Percentiles rank a stretch among this genome's conserved stretches.
Conservation (phyloP, 371 early-diverging fungal species). For the Apophysomyces trapeziformis region DNA sequence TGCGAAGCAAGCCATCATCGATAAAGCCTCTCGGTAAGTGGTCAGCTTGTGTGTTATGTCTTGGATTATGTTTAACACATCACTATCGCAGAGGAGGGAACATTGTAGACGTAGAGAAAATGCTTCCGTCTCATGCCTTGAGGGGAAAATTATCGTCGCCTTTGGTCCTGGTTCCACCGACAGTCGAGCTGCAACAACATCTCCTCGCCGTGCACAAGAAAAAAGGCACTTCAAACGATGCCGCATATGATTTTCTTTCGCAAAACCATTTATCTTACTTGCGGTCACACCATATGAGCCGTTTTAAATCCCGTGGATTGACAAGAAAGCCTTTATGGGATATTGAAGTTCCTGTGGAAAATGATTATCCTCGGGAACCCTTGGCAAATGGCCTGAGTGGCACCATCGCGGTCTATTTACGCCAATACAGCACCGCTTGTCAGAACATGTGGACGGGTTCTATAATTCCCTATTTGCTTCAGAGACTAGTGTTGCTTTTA, state of each 20-base stretch:
- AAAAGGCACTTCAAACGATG: neutral
- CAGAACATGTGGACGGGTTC: conserved; percentile 1
- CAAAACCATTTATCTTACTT: neutral
- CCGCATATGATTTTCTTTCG: neutral
- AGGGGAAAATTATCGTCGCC: neutral
- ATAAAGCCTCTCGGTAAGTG: neutral
- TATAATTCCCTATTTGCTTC: neutral
- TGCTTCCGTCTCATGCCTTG: neutral
- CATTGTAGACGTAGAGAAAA: neutral
- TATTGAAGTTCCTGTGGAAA: too few species aligned
- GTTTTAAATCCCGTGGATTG: neutral
- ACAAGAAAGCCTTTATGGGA: too few species aligned
- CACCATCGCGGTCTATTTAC: too few species aligned
- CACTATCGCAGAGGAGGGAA: neutral
- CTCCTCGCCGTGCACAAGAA: neutral
- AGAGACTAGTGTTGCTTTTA: neutral
- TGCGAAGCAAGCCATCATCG: neutral
- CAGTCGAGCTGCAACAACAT: neutral
- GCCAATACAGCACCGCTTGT: neutral
- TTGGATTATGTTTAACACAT: neutral
- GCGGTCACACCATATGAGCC: neutral
- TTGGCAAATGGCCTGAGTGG: too few species aligned
- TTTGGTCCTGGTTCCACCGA: neutral
- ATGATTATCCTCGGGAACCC: too few species aligned
- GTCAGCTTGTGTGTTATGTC: neutral